phyloP scores from a whole-genome alignment of 2,329 filamentous ascomycete genomes.

The Harringtonia aguacate region DNA sequence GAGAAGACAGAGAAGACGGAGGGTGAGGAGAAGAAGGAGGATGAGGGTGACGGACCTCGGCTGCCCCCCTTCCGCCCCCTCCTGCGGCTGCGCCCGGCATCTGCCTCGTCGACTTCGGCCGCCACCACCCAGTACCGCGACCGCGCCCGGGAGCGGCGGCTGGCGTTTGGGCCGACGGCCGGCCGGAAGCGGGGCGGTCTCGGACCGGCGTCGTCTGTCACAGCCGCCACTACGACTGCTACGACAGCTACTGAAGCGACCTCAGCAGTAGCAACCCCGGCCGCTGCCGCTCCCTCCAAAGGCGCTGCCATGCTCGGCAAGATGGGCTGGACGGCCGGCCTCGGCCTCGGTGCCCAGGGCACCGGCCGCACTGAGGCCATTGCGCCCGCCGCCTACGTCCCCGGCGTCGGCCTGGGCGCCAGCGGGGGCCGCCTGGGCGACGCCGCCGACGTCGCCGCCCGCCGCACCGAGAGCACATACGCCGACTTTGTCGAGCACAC shows the following conservation, averaged over 20 bases:
- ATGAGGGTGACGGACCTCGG: constrained; percentile 2
- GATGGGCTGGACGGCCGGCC: constrained; percentile 60
- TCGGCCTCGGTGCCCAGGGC: constrained; percentile 53
- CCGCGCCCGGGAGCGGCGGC: constrained; percentile 55
- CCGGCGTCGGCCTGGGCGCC: constrained; percentile 59
- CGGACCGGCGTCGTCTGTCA: no score
- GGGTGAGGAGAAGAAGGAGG: constrained; percentile 4
- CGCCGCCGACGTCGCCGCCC: constrained; percentile 51
- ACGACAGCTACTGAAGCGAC: constrained; percentile 21
- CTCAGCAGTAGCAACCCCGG: constrained; percentile 20
- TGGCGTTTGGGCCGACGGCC: constrained; percentile 49
- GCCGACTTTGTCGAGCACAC: constrained; percentile 53
- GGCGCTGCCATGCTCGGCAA: constrained; percentile 59
- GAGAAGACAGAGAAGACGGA: no score
- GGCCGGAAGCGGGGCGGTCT: constrained; percentile 37
- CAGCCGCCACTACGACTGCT: constrained; percentile 1
- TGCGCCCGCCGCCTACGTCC: constrained; percentile 52
- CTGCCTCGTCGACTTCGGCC: constrained; percentile 7
- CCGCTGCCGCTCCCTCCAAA: constrained; percentile 39
- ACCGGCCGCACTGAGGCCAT: constrained; percentile 54
- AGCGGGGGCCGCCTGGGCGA: constrained; percentile 60
- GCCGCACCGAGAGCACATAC: constrained; percentile 46
- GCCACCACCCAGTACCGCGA: constrained; percentile 41
- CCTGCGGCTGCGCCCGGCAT: constrained; percentile 9
- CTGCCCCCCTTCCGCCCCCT: background rate